Evolutionary conservation across 1,139 yeast genomes (phyloP).

Genomic region (Yamadazyma buinensis): DNA sequence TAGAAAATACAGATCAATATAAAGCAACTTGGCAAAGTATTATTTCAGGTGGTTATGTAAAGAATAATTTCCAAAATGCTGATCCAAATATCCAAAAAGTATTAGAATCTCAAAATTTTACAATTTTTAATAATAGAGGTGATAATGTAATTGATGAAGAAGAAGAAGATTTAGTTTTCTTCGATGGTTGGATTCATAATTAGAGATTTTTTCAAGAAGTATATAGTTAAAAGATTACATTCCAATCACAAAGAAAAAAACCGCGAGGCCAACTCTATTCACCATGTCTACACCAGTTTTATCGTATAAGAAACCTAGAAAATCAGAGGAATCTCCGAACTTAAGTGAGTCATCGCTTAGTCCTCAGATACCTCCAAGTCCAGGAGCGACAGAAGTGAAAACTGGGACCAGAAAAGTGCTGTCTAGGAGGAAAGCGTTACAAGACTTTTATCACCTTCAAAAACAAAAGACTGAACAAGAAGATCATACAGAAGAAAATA

Average conservation of each 20-base stretch:
- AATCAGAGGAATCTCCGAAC: constrained; percentile 1
- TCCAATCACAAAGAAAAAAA: neutral
- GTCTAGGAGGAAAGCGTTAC: constrained; percentile 42
- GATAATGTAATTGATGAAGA: constrained; percentile 31
- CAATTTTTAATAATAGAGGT: constrained; percentile 34
- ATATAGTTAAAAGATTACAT: no score
- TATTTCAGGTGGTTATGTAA: constrained; percentile 58
- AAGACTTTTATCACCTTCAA: constrained; percentile 39
- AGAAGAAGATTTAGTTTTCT: constrained; percentile 34
- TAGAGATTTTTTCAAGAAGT: no score
- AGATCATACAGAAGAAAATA: constrained; percentile 2
- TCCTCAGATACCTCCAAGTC: neutral
- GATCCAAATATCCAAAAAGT: constrained; percentile 6
- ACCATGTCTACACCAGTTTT: constrained; percentile 18
- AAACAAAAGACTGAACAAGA: constrained; percentile 7
- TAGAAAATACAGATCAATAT: constrained; percentile 47
- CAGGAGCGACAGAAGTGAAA: constrained; percentile 1
- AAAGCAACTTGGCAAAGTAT: constrained; percentile 62
- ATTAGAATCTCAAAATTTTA: constrained; percentile 20
- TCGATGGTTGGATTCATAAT: constrained; percentile 38
- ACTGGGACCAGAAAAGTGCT: constrained; percentile 25
- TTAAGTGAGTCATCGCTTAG: constrained; percentile 2
- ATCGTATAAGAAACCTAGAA: constrained; percentile 26
- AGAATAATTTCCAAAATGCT: constrained; percentile 26
- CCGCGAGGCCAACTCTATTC: neutral